Base-by-base conservation (phyloP, 2,329 filamentous ascomycete genomes). In the Macrophomina tecta region DNA sequence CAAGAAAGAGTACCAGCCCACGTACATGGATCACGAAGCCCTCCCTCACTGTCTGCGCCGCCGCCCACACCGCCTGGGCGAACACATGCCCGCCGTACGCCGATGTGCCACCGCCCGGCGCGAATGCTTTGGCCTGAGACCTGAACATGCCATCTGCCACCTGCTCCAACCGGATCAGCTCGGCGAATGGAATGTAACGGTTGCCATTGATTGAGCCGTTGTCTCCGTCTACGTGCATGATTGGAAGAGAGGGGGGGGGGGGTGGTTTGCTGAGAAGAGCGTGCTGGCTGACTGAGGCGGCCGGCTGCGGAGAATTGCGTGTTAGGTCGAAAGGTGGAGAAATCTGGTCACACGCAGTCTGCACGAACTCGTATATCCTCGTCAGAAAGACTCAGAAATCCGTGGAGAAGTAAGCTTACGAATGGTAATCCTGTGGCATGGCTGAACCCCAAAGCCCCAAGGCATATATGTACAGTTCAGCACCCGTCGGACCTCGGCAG, bases 51-150 rank as follows among this genome's bases (percentile, higher is more conserved):
- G 85, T 87, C 68, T 86, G 82, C 8, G 82, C 82, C 8, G 85
- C 85, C 16, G 85, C 85, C 78, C 83, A 87, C 16, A 83, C 84
- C 38, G 85, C 82, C 73, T 87, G 85, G n/a, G 83, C 82, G 69
- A 83, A 87, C 4, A 86, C 84, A 75, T 87, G 84, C 1, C 85
- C 85, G 12, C 85, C 85, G 73, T 85, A 87, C 0, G 84, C 81
- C 14, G 80, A 76, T 2, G 76, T 76, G 16, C 78, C 73, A 6
- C 75, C 76, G 3, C 78, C 81, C 0, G 83, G 82, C 11, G 79
- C 77, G 68, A 80, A 85, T 0, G 80, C 77, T 62, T 74, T 76
- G 8, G 78, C 76, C 38, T 74, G 77, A 2, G 78, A 81, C 36
- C 78, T 75, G 65, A 76, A 82, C 28, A 78, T 81, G 53, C 69